phyloP scores from a whole-genome alignment of 768 basidiomycete species.

The Tricholoma hemisulphureum region DNA sequence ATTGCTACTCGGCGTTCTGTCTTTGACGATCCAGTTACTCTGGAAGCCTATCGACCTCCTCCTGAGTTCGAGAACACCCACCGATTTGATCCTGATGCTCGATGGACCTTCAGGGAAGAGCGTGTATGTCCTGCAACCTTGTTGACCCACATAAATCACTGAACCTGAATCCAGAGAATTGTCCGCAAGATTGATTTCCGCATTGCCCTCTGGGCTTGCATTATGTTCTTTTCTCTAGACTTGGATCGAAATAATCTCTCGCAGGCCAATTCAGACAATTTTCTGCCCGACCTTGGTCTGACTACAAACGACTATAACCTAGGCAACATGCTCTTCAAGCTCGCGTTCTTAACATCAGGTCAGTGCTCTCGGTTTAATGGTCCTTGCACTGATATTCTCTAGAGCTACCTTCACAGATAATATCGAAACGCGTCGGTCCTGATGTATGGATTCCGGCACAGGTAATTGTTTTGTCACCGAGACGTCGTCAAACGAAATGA shows the following conservation, averaged over 20 bases:
- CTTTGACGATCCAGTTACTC: slow-evolving; percentile 53
- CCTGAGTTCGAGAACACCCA: slow-evolving; percentile 57
- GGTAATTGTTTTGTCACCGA: slow-evolving; percentile 25
- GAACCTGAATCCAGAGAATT: slow-evolving; percentile 34
- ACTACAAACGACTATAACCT: slow-evolving; percentile 66
- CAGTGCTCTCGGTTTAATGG: neutral
- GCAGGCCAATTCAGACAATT: slow-evolving; percentile 69
- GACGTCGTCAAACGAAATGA: neutral
- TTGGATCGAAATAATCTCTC: slow-evolving; percentile 60
- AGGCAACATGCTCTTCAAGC: slow-evolving; percentile 57
- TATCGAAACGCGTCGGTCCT: slow-evolving; percentile 66
- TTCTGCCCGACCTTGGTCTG: slow-evolving; percentile 57
- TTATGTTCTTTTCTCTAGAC: slow-evolving; percentile 65
- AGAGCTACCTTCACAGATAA: slow-evolving; percentile 66
- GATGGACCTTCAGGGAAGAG: slow-evolving; percentile 75
- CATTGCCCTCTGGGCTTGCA: slow-evolving; percentile 58
- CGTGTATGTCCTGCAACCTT: slow-evolving; percentile 30
- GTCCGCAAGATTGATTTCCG: slow-evolving; percentile 59
- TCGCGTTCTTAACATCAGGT: slow-evolving; percentile 47
- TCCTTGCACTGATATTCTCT: neutral
- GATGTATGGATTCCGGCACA: slow-evolving; percentile 67
- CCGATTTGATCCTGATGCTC: slow-evolving; percentile 61
- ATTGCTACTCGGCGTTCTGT: slow-evolving; percentile 63
- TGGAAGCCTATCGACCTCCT: slow-evolving; percentile 53
- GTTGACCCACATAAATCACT: neutral